Percentiles rank a stretch among this genome's conserved stretches.
Evolutionary conservation across 1,284 basidiomycete species (phyloP).

Genomic region (Apiotrichum sp.): DNA sequence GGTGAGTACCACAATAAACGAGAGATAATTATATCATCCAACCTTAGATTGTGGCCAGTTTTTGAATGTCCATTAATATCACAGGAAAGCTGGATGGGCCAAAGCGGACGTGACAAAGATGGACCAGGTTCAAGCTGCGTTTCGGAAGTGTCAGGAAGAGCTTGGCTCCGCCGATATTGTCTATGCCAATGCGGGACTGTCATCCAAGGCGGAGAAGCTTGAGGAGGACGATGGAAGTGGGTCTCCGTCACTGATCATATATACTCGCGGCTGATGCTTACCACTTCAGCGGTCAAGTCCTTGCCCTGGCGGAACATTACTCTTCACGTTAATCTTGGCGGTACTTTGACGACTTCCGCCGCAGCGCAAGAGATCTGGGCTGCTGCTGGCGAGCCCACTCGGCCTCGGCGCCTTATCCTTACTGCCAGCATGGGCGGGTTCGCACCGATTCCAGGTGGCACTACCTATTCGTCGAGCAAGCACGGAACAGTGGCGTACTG

Average conservation of each 20-base stretch:
- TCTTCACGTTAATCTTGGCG: slow-evolving; percentile 19
- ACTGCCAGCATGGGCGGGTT: slow-evolving; percentile 23
- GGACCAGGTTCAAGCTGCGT: slow-evolving; percentile 10
- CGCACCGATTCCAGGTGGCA: slow-evolving; percentile 14
- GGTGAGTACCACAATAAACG: neutral
- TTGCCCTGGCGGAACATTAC: slow-evolving; percentile 12
- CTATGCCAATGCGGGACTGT: slow-evolving; percentile 24
- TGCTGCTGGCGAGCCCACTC: neutral
- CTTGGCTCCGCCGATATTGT: slow-evolving; percentile 24
- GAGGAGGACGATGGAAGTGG: slow-evolving; percentile 13
- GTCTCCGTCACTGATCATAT: too few relatives aligned
- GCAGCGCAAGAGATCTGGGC: slow-evolving; percentile 18
- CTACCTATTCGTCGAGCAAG: slow-evolving; percentile 20
- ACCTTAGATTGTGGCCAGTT: too few relatives aligned
- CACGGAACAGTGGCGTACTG: slow-evolving; percentile 22
- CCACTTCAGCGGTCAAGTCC: neutral
- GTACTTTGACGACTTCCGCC: slow-evolving; percentile 15
- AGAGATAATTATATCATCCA: too few relatives aligned
- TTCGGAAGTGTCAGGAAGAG: slow-evolving; percentile 11
- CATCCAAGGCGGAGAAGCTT: slow-evolving; percentile 11
- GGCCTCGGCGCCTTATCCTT: slow-evolving; percentile 12
- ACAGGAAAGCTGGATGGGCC: neutral
- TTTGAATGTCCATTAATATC: neutral
- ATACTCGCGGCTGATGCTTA: too few relatives aligned
- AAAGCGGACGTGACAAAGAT: slow-evolving; percentile 17